Evolutionary conservation across 805 yeast genomes (phyloP).

Genomic region (Brettanomyces bruxellensis): DNA sequence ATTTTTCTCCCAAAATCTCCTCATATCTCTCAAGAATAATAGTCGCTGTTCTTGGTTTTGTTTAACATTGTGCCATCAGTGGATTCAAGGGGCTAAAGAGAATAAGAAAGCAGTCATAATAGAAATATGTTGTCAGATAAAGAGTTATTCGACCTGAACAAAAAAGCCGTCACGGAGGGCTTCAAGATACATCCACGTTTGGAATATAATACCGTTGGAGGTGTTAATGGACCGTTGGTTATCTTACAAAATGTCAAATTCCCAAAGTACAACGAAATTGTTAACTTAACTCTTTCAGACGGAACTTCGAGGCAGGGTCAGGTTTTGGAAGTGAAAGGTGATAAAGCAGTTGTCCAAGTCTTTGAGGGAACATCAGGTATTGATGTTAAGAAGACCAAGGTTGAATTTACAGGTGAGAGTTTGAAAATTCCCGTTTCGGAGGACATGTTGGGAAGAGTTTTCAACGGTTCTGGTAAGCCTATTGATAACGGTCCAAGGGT

Average conservation of each 20-base stretch:
- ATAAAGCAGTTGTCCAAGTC: conserved; percentile 96
- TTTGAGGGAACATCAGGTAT: conserved; percentile 99
- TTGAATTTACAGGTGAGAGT: conserved; percentile 94
- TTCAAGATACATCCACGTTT: conserved; percentile 86
- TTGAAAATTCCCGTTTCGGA: conserved; percentile 92
- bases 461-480: conserved; percentile 98
- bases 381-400: conserved; percentile 95
- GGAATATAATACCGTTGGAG: conserved; percentile 93
- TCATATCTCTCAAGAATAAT: too few relatives aligned
- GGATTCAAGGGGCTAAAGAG: too few relatives aligned
- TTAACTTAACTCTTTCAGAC: conserved; percentile 92
- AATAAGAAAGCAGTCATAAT: too few relatives aligned
- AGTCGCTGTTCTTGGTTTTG: too few relatives aligned
- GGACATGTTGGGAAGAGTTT: conserved; percentile 95
- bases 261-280: conserved; percentile 93
- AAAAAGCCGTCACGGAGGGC: conserved; percentile 86
- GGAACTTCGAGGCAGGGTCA: conserved; percentile 95
- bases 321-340: conserved; percentile 95
- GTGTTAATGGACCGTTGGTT: conserved; percentile 97
- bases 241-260: conserved; percentile 78
- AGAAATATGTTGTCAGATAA: conserved; percentile 27
- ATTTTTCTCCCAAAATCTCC: too few relatives aligned
- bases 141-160: conserved; percentile 52
- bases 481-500: conserved; percentile 98
- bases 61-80: too few relatives aligned